phyloP scores from a whole-genome alignment of 1,284 basidiomycete genomes.

The Vanrija humicola region DNA sequence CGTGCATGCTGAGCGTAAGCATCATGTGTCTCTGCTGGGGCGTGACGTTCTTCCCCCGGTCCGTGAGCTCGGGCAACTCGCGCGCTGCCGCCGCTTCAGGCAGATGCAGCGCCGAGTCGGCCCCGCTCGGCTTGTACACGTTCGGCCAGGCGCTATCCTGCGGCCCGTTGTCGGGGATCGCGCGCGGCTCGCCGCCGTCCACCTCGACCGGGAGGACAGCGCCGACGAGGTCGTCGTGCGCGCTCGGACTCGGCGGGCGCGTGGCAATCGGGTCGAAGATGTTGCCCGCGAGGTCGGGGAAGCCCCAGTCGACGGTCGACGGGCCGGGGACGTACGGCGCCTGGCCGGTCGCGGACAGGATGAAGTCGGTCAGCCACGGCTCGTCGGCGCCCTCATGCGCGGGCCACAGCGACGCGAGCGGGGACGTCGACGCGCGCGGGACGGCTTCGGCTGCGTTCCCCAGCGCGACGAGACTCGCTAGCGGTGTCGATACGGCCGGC shows the following conservation, averaged over 20 bases:
- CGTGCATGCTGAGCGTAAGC: conserved; percentile 15
- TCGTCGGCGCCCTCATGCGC: background rate
- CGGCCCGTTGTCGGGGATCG: conserved; percentile 20
- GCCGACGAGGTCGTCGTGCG: conserved; percentile 1
- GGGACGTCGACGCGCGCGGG: background rate
- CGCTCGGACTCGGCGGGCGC: conserved; percentile 7
- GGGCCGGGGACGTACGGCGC: background rate
- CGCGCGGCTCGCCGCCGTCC: conserved; percentile 8
- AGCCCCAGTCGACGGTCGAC: conserved; percentile 12
- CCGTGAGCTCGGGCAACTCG: background rate
- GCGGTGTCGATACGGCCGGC: background rate
- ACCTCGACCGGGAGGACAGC: conserved; percentile 12
- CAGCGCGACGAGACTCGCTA: background rate
- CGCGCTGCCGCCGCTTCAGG: background rate
- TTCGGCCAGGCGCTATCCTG: conserved; percentile 19
- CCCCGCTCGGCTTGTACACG: conserved; percentile 14
- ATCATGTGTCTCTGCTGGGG: conserved; percentile 6
- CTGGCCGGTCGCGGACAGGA: conserved; percentile 9
- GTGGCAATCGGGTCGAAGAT: conserved; percentile 15
- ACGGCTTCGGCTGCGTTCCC: background rate
- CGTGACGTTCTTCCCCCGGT: background rate
- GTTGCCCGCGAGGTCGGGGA: conserved; percentile 7
- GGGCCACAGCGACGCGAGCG: background rate
- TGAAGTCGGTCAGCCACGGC: conserved; percentile 8
- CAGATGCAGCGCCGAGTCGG: conserved; percentile 10